Conservation (phyloP, 805 yeast species). For the Suhomyces sp. region DNA sequence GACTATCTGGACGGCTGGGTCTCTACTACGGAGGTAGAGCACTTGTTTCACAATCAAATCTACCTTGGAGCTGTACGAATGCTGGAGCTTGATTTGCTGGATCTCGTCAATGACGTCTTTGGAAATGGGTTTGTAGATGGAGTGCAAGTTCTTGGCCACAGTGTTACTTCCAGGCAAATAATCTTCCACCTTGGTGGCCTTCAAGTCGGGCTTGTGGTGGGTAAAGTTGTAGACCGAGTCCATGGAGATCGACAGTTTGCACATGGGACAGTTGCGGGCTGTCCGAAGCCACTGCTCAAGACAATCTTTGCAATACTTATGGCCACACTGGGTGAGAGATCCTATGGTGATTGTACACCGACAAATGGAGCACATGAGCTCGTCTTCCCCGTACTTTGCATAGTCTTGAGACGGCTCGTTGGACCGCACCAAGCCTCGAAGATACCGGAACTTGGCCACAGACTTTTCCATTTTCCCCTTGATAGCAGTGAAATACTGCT, state of each 20-base stretch:
- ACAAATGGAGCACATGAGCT: conserved; percentile 73
- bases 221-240: conserved; percentile 69
- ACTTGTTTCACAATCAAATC: conserved; percentile 78
- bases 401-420: neutral
- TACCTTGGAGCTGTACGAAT: conserved; percentile 76
- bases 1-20: conserved; percentile 71
- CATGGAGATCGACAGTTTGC: conserved; percentile 52
- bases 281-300: conserved; percentile 66
- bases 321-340: conserved; percentile 86
- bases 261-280: conserved; percentile 71
- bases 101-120: conserved; percentile 44
- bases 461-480: conserved; percentile 24
- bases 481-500: neutral
- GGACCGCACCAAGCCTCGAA: conserved; percentile 22
- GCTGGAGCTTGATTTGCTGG: conserved; percentile 26
- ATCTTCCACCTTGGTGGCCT: conserved; percentile 43
- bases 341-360: conserved; percentile 69
- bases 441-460: conserved; percentile 34
- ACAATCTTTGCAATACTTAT: conserved; percentile 82
- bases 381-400: conserved; percentile 19
- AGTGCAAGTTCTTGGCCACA: conserved; percentile 21
- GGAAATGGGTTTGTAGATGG: conserved; percentile 47
- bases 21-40: conserved; percentile 55
- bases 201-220: conserved; percentile 49
- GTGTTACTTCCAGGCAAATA: conserved; percentile 8